Conservation (phyloP, 2,329 filamentous ascomycete genomes). For the Aspergillus clavatus region DNA sequence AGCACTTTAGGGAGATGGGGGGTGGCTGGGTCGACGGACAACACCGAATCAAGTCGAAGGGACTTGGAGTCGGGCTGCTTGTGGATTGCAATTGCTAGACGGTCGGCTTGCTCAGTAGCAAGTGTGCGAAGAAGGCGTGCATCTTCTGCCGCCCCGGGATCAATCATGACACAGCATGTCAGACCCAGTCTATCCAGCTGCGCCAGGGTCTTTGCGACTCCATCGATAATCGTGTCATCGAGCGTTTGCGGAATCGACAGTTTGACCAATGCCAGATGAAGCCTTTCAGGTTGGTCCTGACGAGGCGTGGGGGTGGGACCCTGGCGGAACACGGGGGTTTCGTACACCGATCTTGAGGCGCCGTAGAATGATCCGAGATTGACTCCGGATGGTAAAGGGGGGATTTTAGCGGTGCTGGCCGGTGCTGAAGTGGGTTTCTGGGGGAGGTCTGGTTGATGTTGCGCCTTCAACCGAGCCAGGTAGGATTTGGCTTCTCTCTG, state of each 20-base stretch:
- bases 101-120: conserved; percentile 61
- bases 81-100: conserved; percentile 71
- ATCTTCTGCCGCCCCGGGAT: conserved; percentile 52
- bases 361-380: conserved; percentile 60
- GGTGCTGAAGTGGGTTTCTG: conserved; percentile 29
- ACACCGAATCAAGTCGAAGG: conserved; percentile 59
- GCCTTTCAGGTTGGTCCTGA: conserved; percentile 40
- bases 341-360: conserved; percentile 53
- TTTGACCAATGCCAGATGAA: conserved; percentile 83
- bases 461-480: conserved; percentile 72
- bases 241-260: conserved; percentile 68
- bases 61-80: conserved; percentile 63
- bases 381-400: conserved; percentile 43
- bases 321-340: conserved; percentile 58
- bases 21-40: conserved; percentile 37
- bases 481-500: conserved; percentile 91
- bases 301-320: conserved; percentile 42
- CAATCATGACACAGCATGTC: conserved; percentile 74
- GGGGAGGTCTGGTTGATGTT: conserved; percentile 32
- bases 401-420: conserved; percentile 12
- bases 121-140: conserved; percentile 39
- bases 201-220: conserved; percentile 75
- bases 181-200: conserved; percentile 81
- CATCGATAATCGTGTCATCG: conserved; percentile 63
- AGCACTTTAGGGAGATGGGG: conserved; percentile 33